Evolutionary conservation across 1,284 basidiomycete species (phyloP).

Genomic region (Puccinia triticina): DNA sequence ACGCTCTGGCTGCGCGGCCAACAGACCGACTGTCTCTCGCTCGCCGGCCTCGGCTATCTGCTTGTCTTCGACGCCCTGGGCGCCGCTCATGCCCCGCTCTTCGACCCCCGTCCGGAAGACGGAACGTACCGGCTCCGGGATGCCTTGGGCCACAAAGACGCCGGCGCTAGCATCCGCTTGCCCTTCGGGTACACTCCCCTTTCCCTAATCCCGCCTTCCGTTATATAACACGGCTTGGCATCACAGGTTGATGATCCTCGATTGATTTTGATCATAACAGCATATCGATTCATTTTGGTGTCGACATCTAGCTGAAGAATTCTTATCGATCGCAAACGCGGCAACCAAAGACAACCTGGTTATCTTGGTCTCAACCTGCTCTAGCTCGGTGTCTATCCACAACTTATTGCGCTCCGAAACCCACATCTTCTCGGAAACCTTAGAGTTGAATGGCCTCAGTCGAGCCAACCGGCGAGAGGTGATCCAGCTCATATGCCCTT

Average conservation of each 20-base stretch:
- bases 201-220: too few relatives aligned
- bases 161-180: too few relatives aligned
- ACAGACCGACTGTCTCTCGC: too few relatives aligned
- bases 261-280: slow-evolving; percentile 61
- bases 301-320: slow-evolving; percentile 75
- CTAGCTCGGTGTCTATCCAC: slow-evolving; percentile 74
- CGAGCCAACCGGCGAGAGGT: slow-evolving; percentile 80
- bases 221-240: background rate
- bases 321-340: slow-evolving; percentile 68
- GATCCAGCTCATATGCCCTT: slow-evolving; percentile 54
- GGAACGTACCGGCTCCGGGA: too few relatives aligned
- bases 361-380: slow-evolving; percentile 77
- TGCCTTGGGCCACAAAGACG: too few relatives aligned
- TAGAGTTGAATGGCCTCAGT: slow-evolving; percentile 76
- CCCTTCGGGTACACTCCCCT: too few relatives aligned
- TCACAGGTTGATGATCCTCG: background rate
- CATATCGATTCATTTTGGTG: slow-evolving; percentile 78
- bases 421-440: slow-evolving; percentile 79
- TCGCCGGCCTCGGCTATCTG: too few relatives aligned
- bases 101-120: too few relatives aligned
- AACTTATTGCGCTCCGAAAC: slow-evolving; percentile 68
- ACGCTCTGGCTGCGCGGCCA: too few relatives aligned
- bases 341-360: slow-evolving; percentile 69
- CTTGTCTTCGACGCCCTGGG: too few relatives aligned
- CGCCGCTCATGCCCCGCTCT: too few relatives aligned